phyloP scores from a whole-genome alignment of 345 rosid genomes.

The Schrenkiella parvula region DNA sequence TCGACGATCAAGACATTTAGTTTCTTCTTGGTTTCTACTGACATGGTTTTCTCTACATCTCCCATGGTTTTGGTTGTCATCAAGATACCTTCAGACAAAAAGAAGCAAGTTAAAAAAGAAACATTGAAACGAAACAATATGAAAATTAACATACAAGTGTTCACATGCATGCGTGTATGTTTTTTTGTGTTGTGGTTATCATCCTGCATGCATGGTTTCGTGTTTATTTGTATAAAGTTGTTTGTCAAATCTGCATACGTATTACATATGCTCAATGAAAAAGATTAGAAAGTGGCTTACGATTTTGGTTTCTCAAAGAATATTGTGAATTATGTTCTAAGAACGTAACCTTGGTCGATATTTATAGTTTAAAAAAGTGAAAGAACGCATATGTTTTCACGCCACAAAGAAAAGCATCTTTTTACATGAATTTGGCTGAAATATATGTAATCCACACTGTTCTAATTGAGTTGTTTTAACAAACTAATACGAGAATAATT shows the following conservation, averaged over 20 bases:
- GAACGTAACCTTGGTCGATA: constrained; percentile 4
- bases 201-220: constrained; percentile 12
- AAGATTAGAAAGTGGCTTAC: constrained; percentile 9
- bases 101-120: background rate
- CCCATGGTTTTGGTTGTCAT: constrained; percentile 6
- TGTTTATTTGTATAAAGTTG: background rate
- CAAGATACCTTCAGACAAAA: background rate
- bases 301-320: constrained; percentile 15
- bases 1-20: constrained; percentile 32
- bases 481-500: background rate
- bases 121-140: background rate
- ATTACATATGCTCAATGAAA: background rate
- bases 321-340: constrained; percentile 15
- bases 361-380: constrained; percentile 15
- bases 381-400: constrained; percentile 10
- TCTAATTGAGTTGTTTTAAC: background rate
- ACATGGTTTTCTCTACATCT: background rate
- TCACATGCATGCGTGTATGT: background rate
- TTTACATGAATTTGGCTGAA: constrained; percentile 2
- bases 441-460: background rate
- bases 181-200: background rate
- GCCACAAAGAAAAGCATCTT: constrained; percentile 11
- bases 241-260: background rate
- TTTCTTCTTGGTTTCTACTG: constrained; percentile 1
- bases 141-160: background rate